phyloP scores from a whole-genome alignment of 2,329 filamentous ascomycete species.

The Westerdykella sp. region DNA sequence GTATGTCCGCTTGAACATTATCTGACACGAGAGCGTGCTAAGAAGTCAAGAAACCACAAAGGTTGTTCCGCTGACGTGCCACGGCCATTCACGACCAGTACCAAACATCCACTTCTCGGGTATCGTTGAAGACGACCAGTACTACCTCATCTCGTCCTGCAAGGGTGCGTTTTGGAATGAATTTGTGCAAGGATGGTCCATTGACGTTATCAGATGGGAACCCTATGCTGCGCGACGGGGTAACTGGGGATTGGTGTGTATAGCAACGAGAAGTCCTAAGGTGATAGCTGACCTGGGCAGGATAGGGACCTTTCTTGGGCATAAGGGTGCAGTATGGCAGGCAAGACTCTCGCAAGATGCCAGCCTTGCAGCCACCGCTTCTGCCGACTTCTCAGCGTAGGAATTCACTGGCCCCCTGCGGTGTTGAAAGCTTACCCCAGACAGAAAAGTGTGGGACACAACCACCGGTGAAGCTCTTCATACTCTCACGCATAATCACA shows the following conservation, averaged over 20 bases:
- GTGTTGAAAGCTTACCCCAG: slow-evolving; percentile 22
- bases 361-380: slow-evolving; percentile 81
- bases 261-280: slow-evolving; percentile 56
- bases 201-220: slow-evolving; percentile 67
- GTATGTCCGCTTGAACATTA: too few species aligned
- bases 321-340: slow-evolving; percentile 98
- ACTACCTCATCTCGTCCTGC: slow-evolving; percentile 89
- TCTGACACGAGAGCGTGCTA: too few species aligned
- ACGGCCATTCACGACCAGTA: slow-evolving; percentile 87
- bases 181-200: not conserved
- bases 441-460: slow-evolving; percentile 92
- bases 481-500: slow-evolving; percentile 86
- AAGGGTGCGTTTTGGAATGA: slow-evolving; percentile 53
- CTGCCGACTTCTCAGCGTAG: slow-evolving; percentile 91
- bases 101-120: slow-evolving; percentile 87
- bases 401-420: slow-evolving; percentile 25
- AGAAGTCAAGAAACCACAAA: slow-evolving; percentile 39
- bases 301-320: slow-evolving; percentile 94
- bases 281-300: slow-evolving; percentile 11
- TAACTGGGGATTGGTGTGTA: slow-evolving; percentile 58
- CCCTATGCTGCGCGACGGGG: slow-evolving; percentile 93
- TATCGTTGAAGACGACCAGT: slow-evolving; percentile 72
- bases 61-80: slow-evolving; percentile 86
- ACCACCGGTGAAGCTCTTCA: slow-evolving; percentile 84
- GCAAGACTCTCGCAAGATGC: slow-evolving; percentile 84